Conservation (phyloP, 2,329 filamentous ascomycete species). For the Calonectria henricotiae region DNA sequence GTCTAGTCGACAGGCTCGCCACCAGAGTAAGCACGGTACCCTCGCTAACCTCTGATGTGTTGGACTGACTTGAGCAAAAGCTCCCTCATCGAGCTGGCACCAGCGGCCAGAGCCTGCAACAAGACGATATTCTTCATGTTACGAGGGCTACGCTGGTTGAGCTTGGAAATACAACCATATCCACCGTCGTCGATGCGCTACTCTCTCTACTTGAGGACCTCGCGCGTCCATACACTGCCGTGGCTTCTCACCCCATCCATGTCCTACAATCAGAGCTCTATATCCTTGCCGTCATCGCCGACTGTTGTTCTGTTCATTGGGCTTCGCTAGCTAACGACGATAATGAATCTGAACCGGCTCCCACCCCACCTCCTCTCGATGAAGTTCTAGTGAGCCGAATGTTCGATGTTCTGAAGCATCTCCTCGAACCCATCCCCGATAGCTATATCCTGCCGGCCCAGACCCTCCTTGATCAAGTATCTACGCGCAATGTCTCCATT, state of each 20-base stretch:
- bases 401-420: slow-evolving; percentile 70
- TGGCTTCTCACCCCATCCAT: slow-evolving; percentile 71
- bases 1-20: slow-evolving; percentile 75
- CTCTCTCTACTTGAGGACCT: slow-evolving; percentile 74
- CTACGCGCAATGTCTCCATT: slow-evolving; percentile 58
- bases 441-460: slow-evolving; percentile 71
- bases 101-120: slow-evolving; percentile 69
- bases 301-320: slow-evolving; percentile 78
- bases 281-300: slow-evolving; percentile 75
- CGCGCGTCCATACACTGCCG: slow-evolving; percentile 68
- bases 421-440: slow-evolving; percentile 74
- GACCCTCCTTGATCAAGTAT: slow-evolving; percentile 71
- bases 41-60: slow-evolving; percentile 29
- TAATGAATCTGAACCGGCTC: slow-evolving; percentile 40
- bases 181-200: slow-evolving; percentile 71
- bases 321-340: slow-evolving; percentile 59
- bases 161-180: slow-evolving; percentile 71
- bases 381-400: slow-evolving; percentile 69
- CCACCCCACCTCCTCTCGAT: slow-evolving; percentile 62
- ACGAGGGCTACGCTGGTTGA: slow-evolving; percentile 76
- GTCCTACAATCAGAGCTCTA: slow-evolving; percentile 77
- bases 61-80: slow-evolving; percentile 64
- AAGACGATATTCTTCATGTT: slow-evolving; percentile 75
- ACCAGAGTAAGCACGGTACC: slow-evolving; percentile 67
- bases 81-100: slow-evolving; percentile 77